Evolutionary conservation across 1,284 basidiomycete species (phyloP).

Genomic region (Ganoderma meredithae): DNA sequence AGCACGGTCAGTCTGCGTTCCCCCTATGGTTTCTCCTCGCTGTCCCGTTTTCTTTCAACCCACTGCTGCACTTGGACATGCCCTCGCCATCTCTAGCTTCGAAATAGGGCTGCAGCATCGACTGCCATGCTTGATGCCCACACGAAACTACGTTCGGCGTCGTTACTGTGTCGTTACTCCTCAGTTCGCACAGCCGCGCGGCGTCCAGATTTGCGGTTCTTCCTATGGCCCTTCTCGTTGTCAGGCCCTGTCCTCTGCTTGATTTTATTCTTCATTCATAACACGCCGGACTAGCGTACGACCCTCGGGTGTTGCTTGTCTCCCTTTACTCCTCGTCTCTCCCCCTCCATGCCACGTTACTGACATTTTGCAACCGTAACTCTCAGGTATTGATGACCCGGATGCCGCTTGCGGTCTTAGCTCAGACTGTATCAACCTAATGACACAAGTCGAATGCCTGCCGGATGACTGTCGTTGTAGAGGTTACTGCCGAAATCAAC

Average conservation of each 20-base stretch:
- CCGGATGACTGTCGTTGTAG: constrained; percentile 88
- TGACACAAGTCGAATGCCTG: constrained; percentile 97
- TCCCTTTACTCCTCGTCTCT: not conserved
- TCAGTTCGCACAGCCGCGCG: constrained; percentile 11
- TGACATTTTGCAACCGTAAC: constrained; percentile 6
- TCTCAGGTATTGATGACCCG: constrained; percentile 51
- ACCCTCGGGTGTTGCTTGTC: not conserved
- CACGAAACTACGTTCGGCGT: not conserved
- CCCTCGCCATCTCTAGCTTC: not conserved
- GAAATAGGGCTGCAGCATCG: not conserved
- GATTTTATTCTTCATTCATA: not conserved
- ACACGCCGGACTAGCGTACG: too few species aligned
- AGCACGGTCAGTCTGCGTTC: constrained; percentile 70
- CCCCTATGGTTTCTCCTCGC: constrained; percentile 25
- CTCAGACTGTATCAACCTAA: constrained; percentile 96
- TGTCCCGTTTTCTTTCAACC: constrained; percentile 3
- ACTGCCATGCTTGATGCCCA: not conserved
- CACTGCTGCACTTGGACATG: not conserved
- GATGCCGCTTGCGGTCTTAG: constrained; percentile 85
- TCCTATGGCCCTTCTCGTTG: too few species aligned
- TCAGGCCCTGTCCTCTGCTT: too few species aligned
- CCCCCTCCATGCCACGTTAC: constrained; percentile 21
- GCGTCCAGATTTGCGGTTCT: not conserved
- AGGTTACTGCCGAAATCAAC: constrained; percentile 89
- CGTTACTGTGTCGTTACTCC: not conserved